phyloP scores from a whole-genome alignment of 2,329 filamentous ascomycete genomes.

The Alternaria burnsii region DNA sequence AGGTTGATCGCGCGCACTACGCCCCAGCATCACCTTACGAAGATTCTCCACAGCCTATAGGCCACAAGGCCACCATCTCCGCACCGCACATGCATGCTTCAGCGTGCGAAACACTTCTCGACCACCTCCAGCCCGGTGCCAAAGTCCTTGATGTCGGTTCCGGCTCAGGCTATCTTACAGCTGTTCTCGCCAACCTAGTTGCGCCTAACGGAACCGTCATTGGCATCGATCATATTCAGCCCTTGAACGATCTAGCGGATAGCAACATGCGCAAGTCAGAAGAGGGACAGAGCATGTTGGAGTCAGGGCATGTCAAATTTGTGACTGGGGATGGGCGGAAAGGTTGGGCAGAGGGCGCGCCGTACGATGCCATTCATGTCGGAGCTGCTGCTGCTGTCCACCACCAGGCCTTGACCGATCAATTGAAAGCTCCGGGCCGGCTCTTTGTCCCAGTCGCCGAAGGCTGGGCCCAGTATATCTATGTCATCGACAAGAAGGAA shows the following conservation, averaged over 20 bases:
- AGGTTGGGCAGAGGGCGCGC: conserved; percentile 57
- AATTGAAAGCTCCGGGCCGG: conserved; percentile 80
- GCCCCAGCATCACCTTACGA: conserved; percentile 75
- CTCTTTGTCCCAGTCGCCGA: conserved; percentile 80
- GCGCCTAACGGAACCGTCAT: conserved; percentile 57
- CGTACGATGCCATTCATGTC: conserved; percentile 95
- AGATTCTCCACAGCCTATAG: conserved; percentile 75
- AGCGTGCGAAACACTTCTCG: conserved; percentile 69
- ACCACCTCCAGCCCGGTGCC: conserved; percentile 62
- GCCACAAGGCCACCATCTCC: conserved; percentile 73
- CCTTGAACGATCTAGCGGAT: conserved; percentile 53
- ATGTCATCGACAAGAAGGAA: conserved; percentile 75
- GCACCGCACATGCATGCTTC: conserved; percentile 77
- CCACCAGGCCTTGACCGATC: conserved; percentile 75
- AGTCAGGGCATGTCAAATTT: conserved; percentile 71
- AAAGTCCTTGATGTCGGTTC: conserved; percentile 60
- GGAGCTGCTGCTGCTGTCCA: conserved; percentile 82
- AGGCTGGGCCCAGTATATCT: conserved; percentile 69
- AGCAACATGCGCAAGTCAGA: conserved; percentile 56
- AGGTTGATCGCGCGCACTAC: conserved; percentile 92
- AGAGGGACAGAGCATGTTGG: conserved; percentile 65
- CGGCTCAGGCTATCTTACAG: conserved; percentile 77
- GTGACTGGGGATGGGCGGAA: conserved; percentile 72
- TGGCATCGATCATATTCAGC: conserved; percentile 60
- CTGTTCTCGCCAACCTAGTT: conserved; percentile 83